These are phyloP conservation scores for Polyporus tsugae DNA, from an alignment of 1,284 basidiomycete species.

Conservation along the genomic window DNA sequence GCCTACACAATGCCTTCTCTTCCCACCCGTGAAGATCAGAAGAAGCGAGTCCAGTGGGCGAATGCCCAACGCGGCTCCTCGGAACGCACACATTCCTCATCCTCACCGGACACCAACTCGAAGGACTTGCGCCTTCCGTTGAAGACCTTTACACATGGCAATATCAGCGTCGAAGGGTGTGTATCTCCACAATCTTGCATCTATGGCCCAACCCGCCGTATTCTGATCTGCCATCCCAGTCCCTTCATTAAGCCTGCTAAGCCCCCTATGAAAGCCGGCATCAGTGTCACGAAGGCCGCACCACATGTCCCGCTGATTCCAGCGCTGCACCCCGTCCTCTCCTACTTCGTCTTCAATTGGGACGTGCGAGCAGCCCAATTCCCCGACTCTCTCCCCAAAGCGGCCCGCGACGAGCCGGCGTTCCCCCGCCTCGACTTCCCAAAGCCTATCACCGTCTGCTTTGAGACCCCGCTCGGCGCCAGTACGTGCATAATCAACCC, in stretches of 20 bases:
- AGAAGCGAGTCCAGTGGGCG: neutral
- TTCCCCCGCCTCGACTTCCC: neutral
- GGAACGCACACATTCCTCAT: neutral
- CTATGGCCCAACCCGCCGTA: neutral
- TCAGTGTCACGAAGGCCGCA: neutral
- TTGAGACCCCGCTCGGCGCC: neutral
- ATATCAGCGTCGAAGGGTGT: neutral
- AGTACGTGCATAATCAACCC: neutral
- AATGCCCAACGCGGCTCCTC: neutral
- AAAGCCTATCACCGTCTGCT: neutral
- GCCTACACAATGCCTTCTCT: neutral
- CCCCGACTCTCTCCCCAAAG: neutral
- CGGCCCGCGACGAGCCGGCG: neutral
- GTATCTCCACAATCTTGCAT: neutral
- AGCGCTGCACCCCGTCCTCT: neutral
- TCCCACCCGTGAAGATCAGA: neutral
- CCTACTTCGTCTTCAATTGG: slow-evolving; percentile 4
- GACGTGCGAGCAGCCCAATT: neutral
- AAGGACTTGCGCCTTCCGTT: neutral
- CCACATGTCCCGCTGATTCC: neutral
- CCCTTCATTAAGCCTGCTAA: neutral
- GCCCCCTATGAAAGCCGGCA: neutral
- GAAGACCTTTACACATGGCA: neutral
- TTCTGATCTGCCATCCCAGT: neutral
- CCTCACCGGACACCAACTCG: neutral